Evolutionary conservation across 805 yeast species (phyloP).

Genomic region (Vanderwaltozyma verrucispora): DNA sequence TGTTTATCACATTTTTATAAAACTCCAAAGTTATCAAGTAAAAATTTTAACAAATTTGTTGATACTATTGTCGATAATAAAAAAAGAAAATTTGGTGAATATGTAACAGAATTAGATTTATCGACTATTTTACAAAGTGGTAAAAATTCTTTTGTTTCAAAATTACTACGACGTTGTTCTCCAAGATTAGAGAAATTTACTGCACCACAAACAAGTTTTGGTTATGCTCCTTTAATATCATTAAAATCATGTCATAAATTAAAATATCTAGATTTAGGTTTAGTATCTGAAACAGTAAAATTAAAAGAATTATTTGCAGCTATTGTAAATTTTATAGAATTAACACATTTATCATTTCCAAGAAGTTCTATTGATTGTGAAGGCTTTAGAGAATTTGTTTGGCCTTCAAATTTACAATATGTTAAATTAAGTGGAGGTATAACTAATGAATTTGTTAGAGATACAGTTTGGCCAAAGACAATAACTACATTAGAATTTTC

Average conservation of each 20-base stretch:
- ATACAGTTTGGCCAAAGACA: constrained; percentile 61
- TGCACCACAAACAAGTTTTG: constrained; percentile 95
- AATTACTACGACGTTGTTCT: constrained; percentile 68
- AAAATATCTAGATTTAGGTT: constrained; percentile 59
- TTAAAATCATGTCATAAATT: constrained; percentile 59
- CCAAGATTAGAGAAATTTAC: constrained; percentile 53
- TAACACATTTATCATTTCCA: constrained; percentile 79
- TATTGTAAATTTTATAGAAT: constrained; percentile 46
- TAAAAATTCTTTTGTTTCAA: constrained; percentile 81
- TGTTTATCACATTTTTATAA: constrained; percentile 58
- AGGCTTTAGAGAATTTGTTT: constrained; percentile 34
- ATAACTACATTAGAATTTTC: constrained; percentile 67
- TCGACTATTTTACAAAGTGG: constrained; percentile 81
- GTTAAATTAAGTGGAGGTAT: constrained; percentile 84
- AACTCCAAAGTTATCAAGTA: constrained; percentile 51
- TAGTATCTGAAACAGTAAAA: constrained; percentile 87
- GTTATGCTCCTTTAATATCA: constrained; percentile 79
- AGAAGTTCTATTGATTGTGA: constrained; percentile 72
- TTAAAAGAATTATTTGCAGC: constrained; percentile 69
- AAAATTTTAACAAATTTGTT: constrained; percentile 64
- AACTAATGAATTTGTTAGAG: constrained; percentile 63
- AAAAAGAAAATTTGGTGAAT: constrained; percentile 39
- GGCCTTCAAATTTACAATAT: constrained; percentile 75
- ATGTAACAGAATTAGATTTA: constrained; percentile 60
- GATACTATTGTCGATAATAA: constrained; percentile 45